phyloP scores from a whole-genome alignment of 352 stramenopile genomes.

The Lagenidium giganteum region DNA sequence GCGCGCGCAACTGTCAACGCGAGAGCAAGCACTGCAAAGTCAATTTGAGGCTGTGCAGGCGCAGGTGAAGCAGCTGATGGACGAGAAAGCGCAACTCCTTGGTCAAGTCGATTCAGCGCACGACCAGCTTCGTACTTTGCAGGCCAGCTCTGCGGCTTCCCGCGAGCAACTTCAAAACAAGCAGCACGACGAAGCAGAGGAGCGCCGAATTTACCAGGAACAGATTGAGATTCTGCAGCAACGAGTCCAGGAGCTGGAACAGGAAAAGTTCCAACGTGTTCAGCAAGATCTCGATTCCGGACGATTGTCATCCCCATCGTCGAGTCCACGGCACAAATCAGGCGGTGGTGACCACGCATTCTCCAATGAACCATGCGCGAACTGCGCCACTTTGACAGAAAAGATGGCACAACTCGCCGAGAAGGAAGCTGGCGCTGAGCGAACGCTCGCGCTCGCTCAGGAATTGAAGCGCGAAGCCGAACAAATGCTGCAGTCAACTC shows the following conservation, averaged over 20 bases:
- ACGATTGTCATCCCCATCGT: slow-evolving; percentile 17
- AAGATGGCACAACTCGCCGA: slow-evolving; percentile 9
- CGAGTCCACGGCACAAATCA: slow-evolving; percentile 16
- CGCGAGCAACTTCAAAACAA: no score
- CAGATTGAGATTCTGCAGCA: slow-evolving; percentile 53
- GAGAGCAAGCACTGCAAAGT: slow-evolving; percentile 24
- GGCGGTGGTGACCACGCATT: not conserved
- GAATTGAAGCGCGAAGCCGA: slow-evolving; percentile 56
- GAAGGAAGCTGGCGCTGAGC: slow-evolving; percentile 40
- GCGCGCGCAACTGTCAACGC: slow-evolving; percentile 24
- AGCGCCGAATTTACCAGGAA: slow-evolving; percentile 45
- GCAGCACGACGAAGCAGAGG: slow-evolving; percentile 35
- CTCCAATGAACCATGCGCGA: slow-evolving; percentile 7
- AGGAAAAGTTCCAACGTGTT: slow-evolving; percentile 41
- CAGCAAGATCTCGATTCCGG: slow-evolving; percentile 29
- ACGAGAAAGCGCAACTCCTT: slow-evolving; percentile 21
- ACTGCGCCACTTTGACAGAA: slow-evolving; percentile 10
- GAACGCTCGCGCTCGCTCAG: slow-evolving; percentile 38
- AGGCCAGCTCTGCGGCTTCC: slow-evolving; percentile 21
- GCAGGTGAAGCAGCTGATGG: slow-evolving; percentile 20
- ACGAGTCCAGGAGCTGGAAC: slow-evolving; percentile 45
- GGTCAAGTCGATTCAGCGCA: slow-evolving; percentile 23
- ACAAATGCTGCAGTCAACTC: slow-evolving; percentile 28
- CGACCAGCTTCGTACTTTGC: slow-evolving; percentile 23
- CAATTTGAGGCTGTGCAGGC: slow-evolving; percentile 28